phyloP scores from a whole-genome alignment of 2,329 filamentous ascomycete species.

The Paraconiothyrium sp. region DNA sequence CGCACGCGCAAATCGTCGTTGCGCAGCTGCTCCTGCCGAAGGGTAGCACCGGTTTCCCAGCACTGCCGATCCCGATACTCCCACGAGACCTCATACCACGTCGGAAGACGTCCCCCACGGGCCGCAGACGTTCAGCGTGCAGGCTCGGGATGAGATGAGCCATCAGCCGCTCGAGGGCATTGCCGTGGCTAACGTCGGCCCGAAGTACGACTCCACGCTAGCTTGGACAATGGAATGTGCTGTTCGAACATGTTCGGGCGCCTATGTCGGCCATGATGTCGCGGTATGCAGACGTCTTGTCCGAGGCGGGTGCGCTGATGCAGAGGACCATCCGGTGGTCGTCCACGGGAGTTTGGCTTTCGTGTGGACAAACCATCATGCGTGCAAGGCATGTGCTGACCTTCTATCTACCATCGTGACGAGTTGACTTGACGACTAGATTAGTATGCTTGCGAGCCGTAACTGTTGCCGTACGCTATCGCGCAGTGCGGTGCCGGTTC shows the following conservation, averaged over 20 bases:
- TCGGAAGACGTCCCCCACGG: constrained; percentile 52
- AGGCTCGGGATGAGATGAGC: constrained; percentile 60
- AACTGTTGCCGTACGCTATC: constrained; percentile 62
- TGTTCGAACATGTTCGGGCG: constrained; percentile 59
- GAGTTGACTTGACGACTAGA: background rate
- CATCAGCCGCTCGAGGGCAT: constrained; percentile 59
- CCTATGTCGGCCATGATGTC: constrained; percentile 61
- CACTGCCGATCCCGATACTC: constrained; percentile 34
- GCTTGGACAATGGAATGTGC: constrained; percentile 64
- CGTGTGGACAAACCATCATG: constrained; percentile 58
- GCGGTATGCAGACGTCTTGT: constrained; percentile 59
- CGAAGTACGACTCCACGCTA: constrained; percentile 65
- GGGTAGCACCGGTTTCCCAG: constrained; percentile 24
- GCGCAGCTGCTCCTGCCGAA: constrained; percentile 60
- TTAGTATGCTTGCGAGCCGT: constrained; percentile 63
- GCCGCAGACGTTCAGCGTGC: constrained; percentile 63
- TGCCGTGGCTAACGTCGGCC: constrained; percentile 63
- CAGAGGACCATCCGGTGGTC: constrained; percentile 59
- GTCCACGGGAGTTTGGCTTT: constrained; percentile 62
- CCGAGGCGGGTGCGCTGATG: constrained; percentile 54
- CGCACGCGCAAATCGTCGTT: constrained; percentile 55
- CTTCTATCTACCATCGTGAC: background rate
- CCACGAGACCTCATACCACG: background rate
- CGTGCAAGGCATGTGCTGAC: constrained; percentile 52
- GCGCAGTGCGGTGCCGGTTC: constrained; percentile 60